Evolutionary conservation across 1,284 basidiomycete species (phyloP).

Genomic region (Microbotryum silenes-acaulis): DNA sequence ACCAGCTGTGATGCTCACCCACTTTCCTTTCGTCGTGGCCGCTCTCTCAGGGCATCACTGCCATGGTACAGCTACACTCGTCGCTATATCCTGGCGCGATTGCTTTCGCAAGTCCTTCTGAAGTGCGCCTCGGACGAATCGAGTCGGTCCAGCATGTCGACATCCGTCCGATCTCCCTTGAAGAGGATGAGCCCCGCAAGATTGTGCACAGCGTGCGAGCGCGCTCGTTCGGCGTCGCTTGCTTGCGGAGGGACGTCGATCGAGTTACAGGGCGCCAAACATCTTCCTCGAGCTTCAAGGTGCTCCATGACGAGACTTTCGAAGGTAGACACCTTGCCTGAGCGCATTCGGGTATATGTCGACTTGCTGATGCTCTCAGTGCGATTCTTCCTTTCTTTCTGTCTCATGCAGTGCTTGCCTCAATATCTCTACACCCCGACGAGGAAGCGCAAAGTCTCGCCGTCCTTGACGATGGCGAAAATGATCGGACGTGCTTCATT

Average conservation of each 20-base stretch:
- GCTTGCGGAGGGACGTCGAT: conserved; percentile 30
- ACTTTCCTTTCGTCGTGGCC: background rate
- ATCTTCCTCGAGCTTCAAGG: conserved; percentile 15
- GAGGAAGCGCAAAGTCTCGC: conserved; percentile 21
- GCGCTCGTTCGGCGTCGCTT: conserved; percentile 24
- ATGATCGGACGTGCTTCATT: conserved; percentile 13
- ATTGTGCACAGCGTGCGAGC: conserved; percentile 32
- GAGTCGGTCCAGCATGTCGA: conserved; percentile 37
- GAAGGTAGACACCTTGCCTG: conserved; percentile 9
- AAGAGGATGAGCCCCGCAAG: conserved; percentile 39
- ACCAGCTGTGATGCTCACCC: background rate
- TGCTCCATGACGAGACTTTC: conserved; percentile 29
- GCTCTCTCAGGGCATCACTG: conserved; percentile 28
- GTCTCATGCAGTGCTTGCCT: conserved; percentile 4
- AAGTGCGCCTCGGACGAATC: conserved; percentile 35
- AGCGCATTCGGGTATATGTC: background rate
- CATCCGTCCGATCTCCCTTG: conserved; percentile 38
- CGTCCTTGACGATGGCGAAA: background rate
- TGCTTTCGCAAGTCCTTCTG: conserved; percentile 29
- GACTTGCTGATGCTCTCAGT: background rate
- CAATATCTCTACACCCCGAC: background rate
- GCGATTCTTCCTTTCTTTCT: background rate
- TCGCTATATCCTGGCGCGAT: conserved; percentile 14
- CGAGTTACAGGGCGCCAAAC: conserved; percentile 19
- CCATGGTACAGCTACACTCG: conserved; percentile 28